Base-by-base conservation (phyloP, 1,284 basidiomycete genomes). In the Porogramme epimiltina region DNA sequence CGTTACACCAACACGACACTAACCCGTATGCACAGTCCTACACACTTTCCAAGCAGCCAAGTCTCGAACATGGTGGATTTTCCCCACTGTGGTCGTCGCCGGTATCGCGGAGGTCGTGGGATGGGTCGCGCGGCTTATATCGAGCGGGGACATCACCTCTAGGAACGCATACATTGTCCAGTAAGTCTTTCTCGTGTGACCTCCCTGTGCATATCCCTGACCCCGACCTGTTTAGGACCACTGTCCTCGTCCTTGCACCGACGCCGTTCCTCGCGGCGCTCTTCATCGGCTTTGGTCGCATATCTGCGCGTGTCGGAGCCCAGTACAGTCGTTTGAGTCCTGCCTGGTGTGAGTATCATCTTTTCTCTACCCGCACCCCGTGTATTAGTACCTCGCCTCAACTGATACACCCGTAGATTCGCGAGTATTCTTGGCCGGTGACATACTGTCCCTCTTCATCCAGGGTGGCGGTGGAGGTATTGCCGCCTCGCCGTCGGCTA, bases 391-490 rank as follows among this genome's bases (percentile, higher is more conserved):
- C 15, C 28, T 31, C 28, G 8, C 9, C 28, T 8, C 28, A 31
- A 31, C 28, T 31, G 15, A 31, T 31, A 31, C 28, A 8, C 9
- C 10, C 23, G 13, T 37, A 81, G 80, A 83, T 56, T 73, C 76
- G 1, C 75, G 73, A 28, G 58, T 83, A 2, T 84, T 85, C 64
- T 66, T 74, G 22, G 66, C 68, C 9, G 73, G 71, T 45, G 82
- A 84, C 63, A 62, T 79, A n/a, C 57, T 81, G 23, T 74, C 79
- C 10, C 68, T 85, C 9, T 57, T 79, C 2, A 64, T 85, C 23
- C 82, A 85, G 66, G 79, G 77, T 6, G 67, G 73, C 10, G 82
- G 82, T 37, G 82, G 82, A 20, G 81, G 74, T 0, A 63, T 75
- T 13, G 82, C 81, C 4, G 71, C 79, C 0, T 52, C 62, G 1